These are phyloP conservation scores for Medicago lupulina DNA, from an alignment of 306 rosid species.

Conservation along the genomic window DNA sequence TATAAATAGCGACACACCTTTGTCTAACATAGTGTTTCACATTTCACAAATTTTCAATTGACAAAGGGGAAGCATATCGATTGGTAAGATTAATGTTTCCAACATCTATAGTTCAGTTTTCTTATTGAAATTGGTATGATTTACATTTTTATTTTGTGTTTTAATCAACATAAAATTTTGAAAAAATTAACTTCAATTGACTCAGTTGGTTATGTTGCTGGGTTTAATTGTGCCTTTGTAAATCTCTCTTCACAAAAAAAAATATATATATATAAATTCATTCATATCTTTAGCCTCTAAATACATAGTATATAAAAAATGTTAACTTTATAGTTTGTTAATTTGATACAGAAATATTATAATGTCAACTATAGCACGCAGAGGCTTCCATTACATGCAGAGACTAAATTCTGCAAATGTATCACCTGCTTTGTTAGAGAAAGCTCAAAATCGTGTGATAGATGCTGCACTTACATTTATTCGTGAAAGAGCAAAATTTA, in stretches of 20 bases:
- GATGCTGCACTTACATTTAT: constrained; percentile 92
- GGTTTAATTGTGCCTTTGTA: too few relatives aligned
- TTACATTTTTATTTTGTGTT: too few relatives aligned
- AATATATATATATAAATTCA: neutral
- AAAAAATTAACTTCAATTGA: too few relatives aligned
- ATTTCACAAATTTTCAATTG: constrained; percentile 1
- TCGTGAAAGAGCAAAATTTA: constrained; percentile 88
- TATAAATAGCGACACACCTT: neutral
- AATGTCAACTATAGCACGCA: constrained; percentile 53
- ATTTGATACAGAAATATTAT: constrained; percentile 44
- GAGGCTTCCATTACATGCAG: constrained; percentile 66
- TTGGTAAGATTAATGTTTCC: neutral
- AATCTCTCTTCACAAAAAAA: too few relatives aligned
- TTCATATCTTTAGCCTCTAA: neutral
- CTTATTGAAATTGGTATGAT: too few relatives aligned
- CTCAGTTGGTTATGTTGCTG: too few relatives aligned
- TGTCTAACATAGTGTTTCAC: neutral
- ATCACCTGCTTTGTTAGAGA: constrained; percentile 58
- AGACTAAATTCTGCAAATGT: constrained; percentile 61
- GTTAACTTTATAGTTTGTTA: neutral
- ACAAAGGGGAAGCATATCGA: neutral
- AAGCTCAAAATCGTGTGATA: constrained; percentile 80
- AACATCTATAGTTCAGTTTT: neutral
- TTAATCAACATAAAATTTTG: too few relatives aligned
- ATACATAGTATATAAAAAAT: neutral